A percentile compares a stretch with the other conserved stretches of the same genome.
These are phyloP conservation scores for Pleurotus platypus DNA, from an alignment of 768 basidiomycete species.

Conservation along the genomic window DNA sequence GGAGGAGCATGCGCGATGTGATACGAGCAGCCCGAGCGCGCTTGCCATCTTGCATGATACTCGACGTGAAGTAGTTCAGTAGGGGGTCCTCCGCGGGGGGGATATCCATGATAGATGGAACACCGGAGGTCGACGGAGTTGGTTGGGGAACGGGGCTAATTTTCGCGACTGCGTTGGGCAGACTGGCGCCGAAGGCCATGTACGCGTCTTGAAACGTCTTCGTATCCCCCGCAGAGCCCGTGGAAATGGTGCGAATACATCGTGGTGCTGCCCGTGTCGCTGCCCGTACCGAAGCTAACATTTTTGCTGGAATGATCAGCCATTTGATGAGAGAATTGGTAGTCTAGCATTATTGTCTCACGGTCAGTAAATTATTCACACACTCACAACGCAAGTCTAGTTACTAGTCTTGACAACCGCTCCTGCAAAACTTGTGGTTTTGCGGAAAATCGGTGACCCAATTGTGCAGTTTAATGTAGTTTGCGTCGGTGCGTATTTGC, in stretches of 20 bases:
- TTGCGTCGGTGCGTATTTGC: too few species aligned
- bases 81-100: slow-evolving; percentile 77
- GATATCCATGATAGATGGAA: slow-evolving; percentile 41
- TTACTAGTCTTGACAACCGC: too few species aligned
- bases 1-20: slow-evolving; percentile 60
- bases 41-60: slow-evolving; percentile 61
- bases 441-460: too few species aligned
- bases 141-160: slow-evolving; percentile 5
- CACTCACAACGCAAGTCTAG: too few species aligned
- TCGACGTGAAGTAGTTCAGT: slow-evolving; percentile 60
- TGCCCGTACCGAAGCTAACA: background rate
- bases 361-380: too few species aligned
- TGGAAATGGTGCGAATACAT: slow-evolving; percentile 13
- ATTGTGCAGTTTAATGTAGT: too few species aligned
- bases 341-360: too few species aligned
- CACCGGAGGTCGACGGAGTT: slow-evolving; percentile 6
- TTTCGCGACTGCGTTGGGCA: background rate
- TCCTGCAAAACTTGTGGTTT: too few species aligned
- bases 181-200: slow-evolving; percentile 11
- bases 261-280: slow-evolving; percentile 6
- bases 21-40: slow-evolving; percentile 55
- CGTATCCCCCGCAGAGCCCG: slow-evolving; percentile 13
- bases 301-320: background rate
- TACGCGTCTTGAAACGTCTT: slow-evolving; percentile 16
- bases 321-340: too few species aligned